These are phyloP conservation scores for Syzygium oleosum DNA, from an alignment of 345 rosid species.

Conservation along the genomic window DNA sequence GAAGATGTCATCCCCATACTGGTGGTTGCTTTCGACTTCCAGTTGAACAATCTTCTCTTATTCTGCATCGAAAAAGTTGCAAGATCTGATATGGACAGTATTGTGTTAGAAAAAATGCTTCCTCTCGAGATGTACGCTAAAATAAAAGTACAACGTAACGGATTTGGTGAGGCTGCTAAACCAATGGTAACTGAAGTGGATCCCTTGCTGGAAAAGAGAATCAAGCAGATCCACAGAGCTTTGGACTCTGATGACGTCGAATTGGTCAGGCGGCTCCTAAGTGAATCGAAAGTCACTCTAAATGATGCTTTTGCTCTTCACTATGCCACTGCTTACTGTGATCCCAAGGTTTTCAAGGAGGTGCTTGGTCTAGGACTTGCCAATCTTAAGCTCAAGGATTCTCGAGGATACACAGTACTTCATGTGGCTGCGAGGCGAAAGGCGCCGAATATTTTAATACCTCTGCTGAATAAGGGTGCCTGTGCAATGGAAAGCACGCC, in stretches of 20 bases:
- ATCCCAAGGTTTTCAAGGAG: constrained; percentile 32
- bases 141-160: constrained; percentile 9
- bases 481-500: constrained; percentile 12
- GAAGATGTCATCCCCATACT: constrained; percentile 39
- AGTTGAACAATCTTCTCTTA: constrained; percentile 13
- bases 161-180: constrained; percentile 1
- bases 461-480: constrained; percentile 29
- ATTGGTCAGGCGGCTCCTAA: constrained; percentile 20
- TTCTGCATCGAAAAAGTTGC: constrained; percentile 16
- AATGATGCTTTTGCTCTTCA: constrained; percentile 36
- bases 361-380: constrained; percentile 20
- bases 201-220: constrained; percentile 10
- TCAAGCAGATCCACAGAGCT: constrained; percentile 32
- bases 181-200: not conserved
- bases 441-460: constrained; percentile 17
- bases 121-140: constrained; percentile 12
- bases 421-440: constrained; percentile 43
- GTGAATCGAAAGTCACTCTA: constrained; percentile 21
- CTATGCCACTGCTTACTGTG: constrained; percentile 41
- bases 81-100: constrained; percentile 20
- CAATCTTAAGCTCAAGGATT: constrained; percentile 23
- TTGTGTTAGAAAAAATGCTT: constrained; percentile 25
- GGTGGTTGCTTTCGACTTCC: constrained; percentile 24
- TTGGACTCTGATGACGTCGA: constrained; percentile 35
- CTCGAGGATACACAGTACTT: constrained; percentile 31